Conservation (phyloP, 2,329 filamentous ascomycete genomes). For the Fusarium armeniacum region DNA sequence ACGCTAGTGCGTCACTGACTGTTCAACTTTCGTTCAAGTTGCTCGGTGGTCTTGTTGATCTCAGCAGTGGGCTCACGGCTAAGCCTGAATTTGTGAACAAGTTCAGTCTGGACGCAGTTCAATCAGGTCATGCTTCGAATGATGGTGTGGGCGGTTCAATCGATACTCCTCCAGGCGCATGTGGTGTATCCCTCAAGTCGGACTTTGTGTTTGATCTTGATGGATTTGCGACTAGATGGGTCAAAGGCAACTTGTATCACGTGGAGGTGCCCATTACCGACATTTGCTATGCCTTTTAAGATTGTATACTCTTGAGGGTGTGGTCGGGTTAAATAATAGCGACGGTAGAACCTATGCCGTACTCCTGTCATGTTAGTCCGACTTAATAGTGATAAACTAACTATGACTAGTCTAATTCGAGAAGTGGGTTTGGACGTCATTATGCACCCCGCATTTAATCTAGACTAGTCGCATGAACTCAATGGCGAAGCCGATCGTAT, state of each 20-base stretch:
- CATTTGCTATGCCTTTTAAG: constrained; percentile 12
- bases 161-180: neutral
- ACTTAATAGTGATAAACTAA: neutral
- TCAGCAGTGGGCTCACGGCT: constrained; percentile 20
- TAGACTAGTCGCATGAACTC: neutral
- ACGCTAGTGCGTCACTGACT: constrained; percentile 12
- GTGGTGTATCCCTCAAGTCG: constrained; percentile 20
- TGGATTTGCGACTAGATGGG: constrained; percentile 26
- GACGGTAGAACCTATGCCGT: rapidly evolving
- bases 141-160: neutral
- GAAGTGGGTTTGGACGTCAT: neutral
- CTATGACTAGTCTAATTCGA: neutral
- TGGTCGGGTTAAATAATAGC: neutral
- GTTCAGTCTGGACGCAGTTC: constrained; percentile 17
- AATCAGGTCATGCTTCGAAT: constrained; percentile 4
- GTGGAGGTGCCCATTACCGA: constrained; percentile 19
- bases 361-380: too few relatives aligned
- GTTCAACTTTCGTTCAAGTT: constrained; percentile 20
- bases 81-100: constrained; percentile 22
- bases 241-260: constrained; percentile 21
- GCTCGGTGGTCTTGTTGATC: constrained; percentile 18
- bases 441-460: neutral
- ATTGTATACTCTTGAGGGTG: too few relatives aligned
- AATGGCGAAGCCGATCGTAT: neutral
- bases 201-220: constrained; percentile 25